Evolutionary conservation across 1,284 basidiomycete genomes (phyloP).

Genomic region (Erythrobasidium hasegawianum): DNA sequence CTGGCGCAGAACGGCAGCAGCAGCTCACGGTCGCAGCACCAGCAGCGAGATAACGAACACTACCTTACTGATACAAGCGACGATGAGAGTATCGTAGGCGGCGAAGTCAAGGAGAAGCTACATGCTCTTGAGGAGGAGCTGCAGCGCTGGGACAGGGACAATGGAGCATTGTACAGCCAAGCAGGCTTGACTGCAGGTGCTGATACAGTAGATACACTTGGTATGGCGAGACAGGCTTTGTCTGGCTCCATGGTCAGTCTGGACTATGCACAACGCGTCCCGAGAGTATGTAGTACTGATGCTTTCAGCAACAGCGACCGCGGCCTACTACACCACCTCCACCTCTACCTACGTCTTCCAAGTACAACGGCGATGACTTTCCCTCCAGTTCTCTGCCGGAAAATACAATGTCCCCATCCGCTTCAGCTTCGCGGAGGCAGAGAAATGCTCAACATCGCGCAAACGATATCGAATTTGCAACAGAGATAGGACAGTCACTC

Average conservation of each 20-base stretch:
- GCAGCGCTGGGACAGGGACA: constrained; percentile 74
- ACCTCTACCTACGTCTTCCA: constrained; percentile 27
- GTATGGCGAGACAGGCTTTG: constrained; percentile 56
- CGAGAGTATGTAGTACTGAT: background rate
- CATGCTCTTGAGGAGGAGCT: constrained; percentile 73
- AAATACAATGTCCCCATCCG: constrained; percentile 39
- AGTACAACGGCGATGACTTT: constrained; percentile 25
- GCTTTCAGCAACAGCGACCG: background rate
- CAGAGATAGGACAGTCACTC: constrained; percentile 87
- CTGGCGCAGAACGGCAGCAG: constrained; percentile 22
- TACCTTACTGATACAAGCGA: constrained; percentile 53
- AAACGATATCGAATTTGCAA: constrained; percentile 73
- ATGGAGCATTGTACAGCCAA: constrained; percentile 67
- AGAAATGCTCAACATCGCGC: constrained; percentile 50
- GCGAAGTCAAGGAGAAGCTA: constrained; percentile 65
- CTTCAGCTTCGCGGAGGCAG: constrained; percentile 48
- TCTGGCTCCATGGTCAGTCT: constrained; percentile 32
- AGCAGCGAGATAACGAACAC: constrained; percentile 5
- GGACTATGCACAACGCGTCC: constrained; percentile 4
- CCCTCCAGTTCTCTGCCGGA: constrained; percentile 27
- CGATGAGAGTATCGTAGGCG: constrained; percentile 49
- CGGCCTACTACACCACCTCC: constrained; percentile 28
- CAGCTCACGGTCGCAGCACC: background rate
- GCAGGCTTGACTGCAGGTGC: constrained; percentile 55
- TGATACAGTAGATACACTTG: background rate